These are phyloP conservation scores for Glebionis coronaria DNA, from an alignment of 129 eudicot species.

Conservation along the genomic window DNA sequence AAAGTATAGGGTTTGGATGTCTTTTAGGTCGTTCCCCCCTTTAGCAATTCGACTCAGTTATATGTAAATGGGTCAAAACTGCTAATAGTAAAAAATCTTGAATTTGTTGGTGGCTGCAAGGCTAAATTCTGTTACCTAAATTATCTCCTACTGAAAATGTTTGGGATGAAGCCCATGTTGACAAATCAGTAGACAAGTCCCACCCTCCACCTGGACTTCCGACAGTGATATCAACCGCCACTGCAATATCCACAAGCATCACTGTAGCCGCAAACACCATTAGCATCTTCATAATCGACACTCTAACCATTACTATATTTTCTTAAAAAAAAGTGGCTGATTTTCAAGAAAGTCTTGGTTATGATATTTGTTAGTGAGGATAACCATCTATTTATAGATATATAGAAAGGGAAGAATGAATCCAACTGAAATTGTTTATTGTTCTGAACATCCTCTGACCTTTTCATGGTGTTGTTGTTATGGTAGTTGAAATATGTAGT, in stretches of 20 bases:
- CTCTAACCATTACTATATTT: conserved; percentile 17
- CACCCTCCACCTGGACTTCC: conserved; percentile 61
- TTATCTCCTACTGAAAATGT: conserved; percentile 57
- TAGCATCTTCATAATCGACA: conserved; percentile 38
- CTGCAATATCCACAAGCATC: conserved; percentile 29
- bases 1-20: not conserved
- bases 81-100: not conserved
- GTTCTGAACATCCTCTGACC: too few relatives aligned
- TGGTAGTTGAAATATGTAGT: too few relatives aligned
- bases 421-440: too few relatives aligned
- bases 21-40: not conserved
- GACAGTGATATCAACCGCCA: conserved; percentile 50
- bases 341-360: conserved; percentile 15
- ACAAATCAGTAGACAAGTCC: too few relatives aligned
- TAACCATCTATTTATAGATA: too few relatives aligned
- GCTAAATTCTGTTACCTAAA: conserved; percentile 33
- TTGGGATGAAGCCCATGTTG: conserved; percentile 53
- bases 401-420: too few relatives aligned
- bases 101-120: not conserved
- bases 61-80: not conserved
- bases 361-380: not conserved
- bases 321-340: conserved; percentile 11
- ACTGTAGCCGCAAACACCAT: conserved; percentile 33
- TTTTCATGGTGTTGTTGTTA: too few relatives aligned
- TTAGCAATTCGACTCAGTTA: not conserved